These are phyloP conservation scores for Trifolium fragiferum DNA, from an alignment of 306 rosid genomes.

Conservation along the genomic window DNA sequence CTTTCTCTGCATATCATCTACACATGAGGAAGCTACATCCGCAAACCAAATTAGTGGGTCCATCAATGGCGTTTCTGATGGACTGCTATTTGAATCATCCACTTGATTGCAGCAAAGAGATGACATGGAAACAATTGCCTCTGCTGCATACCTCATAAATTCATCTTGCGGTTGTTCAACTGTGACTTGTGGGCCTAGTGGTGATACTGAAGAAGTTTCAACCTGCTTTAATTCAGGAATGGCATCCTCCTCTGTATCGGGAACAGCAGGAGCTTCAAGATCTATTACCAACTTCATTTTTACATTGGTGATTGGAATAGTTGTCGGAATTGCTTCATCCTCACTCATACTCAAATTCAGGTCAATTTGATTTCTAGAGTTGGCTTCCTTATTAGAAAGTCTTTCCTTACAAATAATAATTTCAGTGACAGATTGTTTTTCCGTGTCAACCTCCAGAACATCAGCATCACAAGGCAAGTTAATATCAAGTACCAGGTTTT, in stretches of 20 bases:
- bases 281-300: slow-evolving; percentile 62
- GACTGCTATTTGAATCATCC: slow-evolving; percentile 52
- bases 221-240: slow-evolving; percentile 50
- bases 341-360: slow-evolving; percentile 76
- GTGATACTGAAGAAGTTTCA: slow-evolving; percentile 43
- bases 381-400: slow-evolving; percentile 44
- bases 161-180: slow-evolving; percentile 58
- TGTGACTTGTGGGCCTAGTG: slow-evolving; percentile 37
- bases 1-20: slow-evolving; percentile 50
- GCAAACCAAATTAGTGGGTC: slow-evolving; percentile 80
- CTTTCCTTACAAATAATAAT: slow-evolving; percentile 43
- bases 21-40: slow-evolving; percentile 62
- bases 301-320: slow-evolving; percentile 41
- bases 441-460: slow-evolving; percentile 55
- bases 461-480: slow-evolving; percentile 80
- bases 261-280: slow-evolving; percentile 71
- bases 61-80: slow-evolving; percentile 49
- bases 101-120: slow-evolving; percentile 44
- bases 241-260: slow-evolving; percentile 61
- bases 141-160: slow-evolving; percentile 68
- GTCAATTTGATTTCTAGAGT: slow-evolving; percentile 70
- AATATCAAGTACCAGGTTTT: slow-evolving; percentile 59
- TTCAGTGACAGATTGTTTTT: slow-evolving; percentile 44
- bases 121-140: slow-evolving; percentile 79
- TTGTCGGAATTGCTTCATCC: slow-evolving; percentile 62